Percentiles rank a stretch among this genome's conserved stretches.
Conservation (phyloP, 108 stramenopile genomes). For the Cyclotella choctawhatcheeana region DNA sequence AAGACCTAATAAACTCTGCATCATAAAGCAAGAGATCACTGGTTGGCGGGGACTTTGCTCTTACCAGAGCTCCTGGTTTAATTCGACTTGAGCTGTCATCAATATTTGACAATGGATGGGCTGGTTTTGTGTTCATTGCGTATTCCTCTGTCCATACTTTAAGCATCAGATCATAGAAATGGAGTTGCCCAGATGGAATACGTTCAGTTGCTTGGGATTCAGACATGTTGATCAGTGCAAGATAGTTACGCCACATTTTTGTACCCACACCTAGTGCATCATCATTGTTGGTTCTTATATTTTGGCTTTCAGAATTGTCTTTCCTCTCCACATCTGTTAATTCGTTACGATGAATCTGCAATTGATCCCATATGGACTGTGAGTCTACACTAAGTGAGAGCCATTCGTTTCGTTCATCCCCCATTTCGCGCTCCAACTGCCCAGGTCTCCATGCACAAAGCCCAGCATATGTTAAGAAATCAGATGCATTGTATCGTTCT, state of each 20-base stretch:
- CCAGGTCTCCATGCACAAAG: slow-evolving; percentile 40
- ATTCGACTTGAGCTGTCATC: slow-evolving; percentile 16
- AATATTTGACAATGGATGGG: not conserved
- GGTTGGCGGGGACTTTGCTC: slow-evolving; percentile 19
- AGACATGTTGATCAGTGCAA: slow-evolving; percentile 11
- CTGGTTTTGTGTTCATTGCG: not conserved
- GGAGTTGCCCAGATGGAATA: slow-evolving; percentile 27
- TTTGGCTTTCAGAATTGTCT: slow-evolving; percentile 1
- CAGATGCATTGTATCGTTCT: slow-evolving; percentile 9
- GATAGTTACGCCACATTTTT: slow-evolving; percentile 32
- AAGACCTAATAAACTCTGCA: slow-evolving; percentile 31
- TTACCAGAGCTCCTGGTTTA: slow-evolving; percentile 26
- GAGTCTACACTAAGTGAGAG: slow-evolving; percentile 27
- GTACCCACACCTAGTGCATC: not conserved
- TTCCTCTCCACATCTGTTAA: not conserved
- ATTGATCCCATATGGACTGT: slow-evolving; percentile 30
- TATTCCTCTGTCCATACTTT: slow-evolving; percentile 43
- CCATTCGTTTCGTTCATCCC: slow-evolving; percentile 30
- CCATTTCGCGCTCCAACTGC: slow-evolving; percentile 38
- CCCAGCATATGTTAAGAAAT: slow-evolving; percentile 37
- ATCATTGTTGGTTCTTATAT: not conserved
- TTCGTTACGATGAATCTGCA: slow-evolving; percentile 7
- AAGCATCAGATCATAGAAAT: slow-evolving; percentile 41
- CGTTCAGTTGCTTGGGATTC: slow-evolving; percentile 26
- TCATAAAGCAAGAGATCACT: slow-evolving; percentile 42